phyloP scores from a whole-genome alignment of 805 yeast genomes.

The Lipomyces starkeyi region DNA sequence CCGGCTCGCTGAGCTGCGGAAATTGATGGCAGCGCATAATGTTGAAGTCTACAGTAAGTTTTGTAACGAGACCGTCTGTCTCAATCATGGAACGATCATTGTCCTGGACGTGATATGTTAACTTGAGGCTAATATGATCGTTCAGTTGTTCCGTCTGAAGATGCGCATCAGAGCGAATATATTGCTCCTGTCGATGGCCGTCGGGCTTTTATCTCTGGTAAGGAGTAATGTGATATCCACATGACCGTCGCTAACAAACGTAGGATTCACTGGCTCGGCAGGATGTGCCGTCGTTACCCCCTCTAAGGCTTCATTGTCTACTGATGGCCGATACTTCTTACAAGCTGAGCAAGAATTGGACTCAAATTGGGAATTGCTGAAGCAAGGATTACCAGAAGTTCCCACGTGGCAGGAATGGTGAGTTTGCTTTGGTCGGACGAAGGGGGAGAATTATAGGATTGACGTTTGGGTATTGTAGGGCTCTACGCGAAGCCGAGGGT shows the following conservation, averaged over 20 bases:
- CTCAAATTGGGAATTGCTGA: slow-evolving; percentile 75
- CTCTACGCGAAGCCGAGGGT: slow-evolving; percentile 60
- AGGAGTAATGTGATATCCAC: neutral
- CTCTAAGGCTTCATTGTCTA: slow-evolving; percentile 76
- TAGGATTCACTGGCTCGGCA: slow-evolving; percentile 82
- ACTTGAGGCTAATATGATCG: neutral
- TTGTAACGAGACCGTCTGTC: neutral
- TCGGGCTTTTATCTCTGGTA: slow-evolving; percentile 77
- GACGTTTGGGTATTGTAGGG: slow-evolving; percentile 36
- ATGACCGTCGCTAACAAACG: neutral
- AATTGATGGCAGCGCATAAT: slow-evolving; percentile 64
- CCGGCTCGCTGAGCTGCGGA: slow-evolving; percentile 66
- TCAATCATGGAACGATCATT: neutral
- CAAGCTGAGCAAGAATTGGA: slow-evolving; percentile 89
- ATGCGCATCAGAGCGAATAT: slow-evolving; percentile 92
- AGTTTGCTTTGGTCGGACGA: neutral
- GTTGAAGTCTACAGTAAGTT: slow-evolving; percentile 65
- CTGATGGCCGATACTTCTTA: slow-evolving; percentile 93
- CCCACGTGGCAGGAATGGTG: slow-evolving; percentile 81
- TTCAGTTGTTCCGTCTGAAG: slow-evolving; percentile 75
- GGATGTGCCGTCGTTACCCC: slow-evolving; percentile 86
- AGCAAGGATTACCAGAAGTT: slow-evolving; percentile 74
- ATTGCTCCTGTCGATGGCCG: slow-evolving; percentile 82
- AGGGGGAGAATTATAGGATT: slow-evolving; percentile 2
- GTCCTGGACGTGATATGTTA: neutral